Conservation (phyloP, 768 basidiomycete species). For the Cystofilobasidium ferigula region DNA sequence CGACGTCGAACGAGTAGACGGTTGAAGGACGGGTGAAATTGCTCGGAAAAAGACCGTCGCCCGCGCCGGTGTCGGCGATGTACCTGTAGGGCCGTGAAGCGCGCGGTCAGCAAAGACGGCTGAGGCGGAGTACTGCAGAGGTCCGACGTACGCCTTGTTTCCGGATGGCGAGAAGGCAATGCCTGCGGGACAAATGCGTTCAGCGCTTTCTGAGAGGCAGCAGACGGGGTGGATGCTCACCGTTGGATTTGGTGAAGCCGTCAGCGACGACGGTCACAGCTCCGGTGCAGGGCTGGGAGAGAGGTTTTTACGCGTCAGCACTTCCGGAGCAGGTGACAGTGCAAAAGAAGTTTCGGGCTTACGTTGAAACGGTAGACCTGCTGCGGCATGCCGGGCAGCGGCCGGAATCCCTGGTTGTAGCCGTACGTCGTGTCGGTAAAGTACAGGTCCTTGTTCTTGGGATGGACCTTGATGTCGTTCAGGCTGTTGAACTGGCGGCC, state of each 20-base stretch:
- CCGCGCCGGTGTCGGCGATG: conserved; percentile 2
- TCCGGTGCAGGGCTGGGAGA: conserved; percentile 54
- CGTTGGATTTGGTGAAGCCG: conserved; percentile 62
- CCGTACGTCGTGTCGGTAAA: conserved; percentile 70
- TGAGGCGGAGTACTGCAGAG: too few relatives aligned
- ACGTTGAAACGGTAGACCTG: conserved; percentile 66
- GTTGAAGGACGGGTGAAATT: not conserved
- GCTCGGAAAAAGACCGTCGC: not conserved
- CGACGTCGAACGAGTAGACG: conserved; percentile 35
- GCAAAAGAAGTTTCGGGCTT: too few relatives aligned
- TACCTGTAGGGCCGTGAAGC: conserved; percentile 3
- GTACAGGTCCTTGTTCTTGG: conserved; percentile 49
- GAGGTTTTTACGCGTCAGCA: too few relatives aligned
- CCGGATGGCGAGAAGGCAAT: conserved; percentile 60
- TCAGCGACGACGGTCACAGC: conserved; percentile 62
- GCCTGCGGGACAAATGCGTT: conserved; percentile 31
- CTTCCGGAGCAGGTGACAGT: too few relatives aligned
- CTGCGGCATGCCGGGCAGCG: conserved; percentile 53
- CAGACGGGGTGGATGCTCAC: conserved; percentile 25
- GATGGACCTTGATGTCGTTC: conserved; percentile 13
- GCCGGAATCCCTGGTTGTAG: conserved; percentile 55
- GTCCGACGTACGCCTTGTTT: conserved; percentile 32
- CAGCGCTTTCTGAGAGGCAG: not conserved
- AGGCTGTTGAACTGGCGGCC: conserved; percentile 44
- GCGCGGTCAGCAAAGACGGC: not conserved